These are phyloP conservation scores for Fraxinus excelsior DNA, from an alignment of 257 asterid genomes.

Conservation along the genomic window DNA sequence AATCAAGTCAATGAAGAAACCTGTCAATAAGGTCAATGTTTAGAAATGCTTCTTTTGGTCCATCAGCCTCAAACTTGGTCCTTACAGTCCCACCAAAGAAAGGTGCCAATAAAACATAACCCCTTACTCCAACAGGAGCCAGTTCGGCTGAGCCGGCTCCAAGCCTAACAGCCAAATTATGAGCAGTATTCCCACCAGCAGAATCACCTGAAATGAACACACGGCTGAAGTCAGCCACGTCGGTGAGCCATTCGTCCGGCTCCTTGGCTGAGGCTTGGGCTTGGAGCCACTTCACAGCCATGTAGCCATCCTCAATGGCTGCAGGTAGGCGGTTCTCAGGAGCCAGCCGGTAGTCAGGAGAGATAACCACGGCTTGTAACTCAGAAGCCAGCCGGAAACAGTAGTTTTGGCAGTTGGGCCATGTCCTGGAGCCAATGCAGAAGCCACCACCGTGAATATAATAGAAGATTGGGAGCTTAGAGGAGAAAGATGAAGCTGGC, in stretches of 20 bases:
- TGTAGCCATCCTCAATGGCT: conserved; percentile 70
- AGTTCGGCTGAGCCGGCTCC: conserved; percentile 47
- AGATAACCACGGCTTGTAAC: conserved; percentile 55
- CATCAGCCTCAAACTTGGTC: conserved; percentile 64
- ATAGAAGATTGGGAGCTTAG: conserved; percentile 67
- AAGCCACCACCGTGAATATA: conserved; percentile 83
- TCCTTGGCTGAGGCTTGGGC: conserved; percentile 46
- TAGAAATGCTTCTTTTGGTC: conserved; percentile 71
- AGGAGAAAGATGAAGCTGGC: conserved; percentile 40
- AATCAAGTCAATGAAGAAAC: conserved; percentile 25
- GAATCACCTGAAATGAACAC: conserved; percentile 75
- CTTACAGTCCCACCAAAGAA: conserved; percentile 69
- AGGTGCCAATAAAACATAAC: conserved; percentile 67
- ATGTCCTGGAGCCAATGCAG: conserved; percentile 68
- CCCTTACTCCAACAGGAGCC: conserved; percentile 66
- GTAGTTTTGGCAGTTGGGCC: conserved; percentile 84
- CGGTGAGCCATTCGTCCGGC: conserved; percentile 58
- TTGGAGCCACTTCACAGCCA: conserved; percentile 67
- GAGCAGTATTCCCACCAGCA: conserved; percentile 78
- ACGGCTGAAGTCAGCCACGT: conserved; percentile 50
- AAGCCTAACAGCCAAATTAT: conserved; percentile 57
- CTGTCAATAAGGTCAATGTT: conserved; percentile 72
- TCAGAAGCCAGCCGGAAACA: conserved; percentile 66
- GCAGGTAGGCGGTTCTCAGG: conserved; percentile 75
- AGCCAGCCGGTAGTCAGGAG: conserved; percentile 78